phyloP scores from a whole-genome alignment of 2,329 filamentous ascomycete species.

The Curvularia verruculosa region DNA sequence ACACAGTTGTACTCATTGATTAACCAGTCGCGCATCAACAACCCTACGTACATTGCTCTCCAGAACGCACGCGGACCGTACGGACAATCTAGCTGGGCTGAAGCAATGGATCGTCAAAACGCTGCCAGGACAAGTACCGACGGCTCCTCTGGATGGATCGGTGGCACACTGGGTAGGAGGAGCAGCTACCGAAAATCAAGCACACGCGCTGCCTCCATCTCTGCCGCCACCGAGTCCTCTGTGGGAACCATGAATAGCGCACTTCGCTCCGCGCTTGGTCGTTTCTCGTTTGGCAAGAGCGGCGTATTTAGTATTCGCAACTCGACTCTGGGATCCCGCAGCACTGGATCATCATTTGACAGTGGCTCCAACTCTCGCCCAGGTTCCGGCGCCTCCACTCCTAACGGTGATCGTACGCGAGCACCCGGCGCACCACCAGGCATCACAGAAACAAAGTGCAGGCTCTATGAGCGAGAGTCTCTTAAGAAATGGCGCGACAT shows the following conservation, averaged over 20 bases:
- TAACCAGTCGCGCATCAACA: conserved; percentile 87
- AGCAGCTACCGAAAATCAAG: conserved; percentile 61
- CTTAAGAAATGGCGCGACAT: conserved; percentile 87
- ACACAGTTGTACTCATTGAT: conserved; percentile 83
- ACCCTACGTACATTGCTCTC: conserved; percentile 83
- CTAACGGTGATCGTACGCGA: conserved; percentile 30
- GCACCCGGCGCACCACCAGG: conserved; percentile 60
- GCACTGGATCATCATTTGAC: conserved; percentile 58
- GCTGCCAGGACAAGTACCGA: conserved; percentile 48
- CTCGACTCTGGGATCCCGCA: conserved; percentile 71
- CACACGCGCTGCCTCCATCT: conserved; percentile 61
- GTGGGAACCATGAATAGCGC: conserved; percentile 78
- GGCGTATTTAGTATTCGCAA: conserved; percentile 82
- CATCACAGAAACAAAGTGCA: conserved; percentile 81
- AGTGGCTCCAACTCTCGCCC: conserved; percentile 50
- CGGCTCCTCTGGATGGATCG: conserved; percentile 56
- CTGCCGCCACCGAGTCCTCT: conserved; percentile 74
- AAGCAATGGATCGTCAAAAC: conserved; percentile 59
- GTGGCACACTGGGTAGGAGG: conserved; percentile 57
- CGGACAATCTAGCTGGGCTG: conserved; percentile 55
- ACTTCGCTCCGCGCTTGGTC: conserved; percentile 72
- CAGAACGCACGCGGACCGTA: conserved; percentile 71
- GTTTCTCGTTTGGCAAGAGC: conserved; percentile 70
- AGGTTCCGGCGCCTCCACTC: conserved; percentile 45
- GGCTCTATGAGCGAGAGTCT: conserved; percentile 79